Percentiles rank a stretch among this genome's conserved stretches.
These are phyloP conservation scores for Aaosphaeria arxii DNA, from an alignment of 2,329 filamentous ascomycete genomes.

Conservation along the genomic window DNA sequence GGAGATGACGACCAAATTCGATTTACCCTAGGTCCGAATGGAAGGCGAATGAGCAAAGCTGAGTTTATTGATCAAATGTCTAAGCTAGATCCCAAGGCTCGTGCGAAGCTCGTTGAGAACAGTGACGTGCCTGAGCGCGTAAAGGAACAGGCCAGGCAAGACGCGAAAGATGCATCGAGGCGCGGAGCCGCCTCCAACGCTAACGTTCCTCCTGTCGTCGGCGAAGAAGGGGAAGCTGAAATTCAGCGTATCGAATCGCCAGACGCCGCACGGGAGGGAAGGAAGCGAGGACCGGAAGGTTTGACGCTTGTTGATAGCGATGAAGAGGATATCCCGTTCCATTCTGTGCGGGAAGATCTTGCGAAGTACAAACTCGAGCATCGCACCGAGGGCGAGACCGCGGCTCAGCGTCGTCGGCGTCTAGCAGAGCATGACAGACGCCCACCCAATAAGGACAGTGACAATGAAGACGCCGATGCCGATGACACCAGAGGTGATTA, in stretches of 20 bases:
- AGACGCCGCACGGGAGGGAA: conserved; percentile 18
- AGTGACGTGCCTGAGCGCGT: conserved; percentile 47
- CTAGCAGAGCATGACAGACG: conserved; percentile 20
- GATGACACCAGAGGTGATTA: conserved; percentile 18
- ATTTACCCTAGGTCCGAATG: conserved; percentile 73
- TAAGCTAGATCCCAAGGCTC: conserved; percentile 65
- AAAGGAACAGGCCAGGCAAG: conserved; percentile 45
- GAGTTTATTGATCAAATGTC: conserved; percentile 76
- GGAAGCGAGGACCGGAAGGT: conserved; percentile 34
- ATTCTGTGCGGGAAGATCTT: conserved; percentile 40
- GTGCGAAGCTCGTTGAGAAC: conserved; percentile 48
- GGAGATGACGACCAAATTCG: conserved; percentile 70
- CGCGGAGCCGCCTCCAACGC: conserved; percentile 24
- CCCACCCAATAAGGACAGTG: not conserved
- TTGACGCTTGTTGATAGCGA: conserved; percentile 46
- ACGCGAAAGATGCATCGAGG: conserved; percentile 34
- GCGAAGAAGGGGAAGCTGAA: conserved; percentile 31
- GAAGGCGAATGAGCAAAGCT: conserved; percentile 72
- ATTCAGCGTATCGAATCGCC: conserved; percentile 29
- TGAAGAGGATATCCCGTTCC: conserved; percentile 47
- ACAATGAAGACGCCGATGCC: conserved; percentile 19
- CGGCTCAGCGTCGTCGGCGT: conserved; percentile 44
- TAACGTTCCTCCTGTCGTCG: conserved; percentile 28
- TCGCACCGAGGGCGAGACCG: conserved; percentile 24
- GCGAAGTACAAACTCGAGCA: conserved; percentile 20